phyloP scores from a whole-genome alignment of 1,284 basidiomycete genomes.

The Boletus mariae region DNA sequence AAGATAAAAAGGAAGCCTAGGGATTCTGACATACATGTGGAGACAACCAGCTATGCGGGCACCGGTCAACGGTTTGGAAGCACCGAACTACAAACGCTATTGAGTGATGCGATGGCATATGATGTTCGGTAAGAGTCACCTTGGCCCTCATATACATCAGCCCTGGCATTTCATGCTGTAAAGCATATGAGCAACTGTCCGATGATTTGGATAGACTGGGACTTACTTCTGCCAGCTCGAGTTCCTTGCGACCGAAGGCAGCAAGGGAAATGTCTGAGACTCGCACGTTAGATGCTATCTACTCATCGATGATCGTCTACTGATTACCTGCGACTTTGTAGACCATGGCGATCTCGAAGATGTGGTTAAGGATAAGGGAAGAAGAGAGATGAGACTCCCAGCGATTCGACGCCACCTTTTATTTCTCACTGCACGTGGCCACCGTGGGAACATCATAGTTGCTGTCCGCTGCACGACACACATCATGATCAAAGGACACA shows the following conservation, averaged over 20 bases:
- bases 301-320: neutral
- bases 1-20: neutral
- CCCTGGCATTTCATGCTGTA: constrained; percentile 86
- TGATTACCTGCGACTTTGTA: constrained; percentile 78
- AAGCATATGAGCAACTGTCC: constrained; percentile 15
- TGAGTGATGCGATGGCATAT: constrained; percentile 7
- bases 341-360: constrained; percentile 50
- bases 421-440: constrained; percentile 28
- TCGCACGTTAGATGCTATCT: constrained; percentile 6
- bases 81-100: constrained; percentile 58
- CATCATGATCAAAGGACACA: neutral
- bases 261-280: constrained; percentile 87
- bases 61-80: constrained; percentile 85
- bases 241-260: constrained; percentile 96
- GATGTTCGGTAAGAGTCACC: constrained; percentile 39
- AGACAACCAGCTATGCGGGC: constrained; percentile 97
- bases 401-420: constrained; percentile 36
- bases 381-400: constrained; percentile 35
- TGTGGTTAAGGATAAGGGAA: constrained; percentile 35
- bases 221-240: constrained; percentile 90
- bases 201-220: constrained; percentile 7
- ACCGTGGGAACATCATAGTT: constrained; percentile 26
- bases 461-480: neutral
- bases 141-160: constrained; percentile 89
- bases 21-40: constrained; percentile 68